Conservation (phyloP, 306 rosid genomes). For the Clitoria ternatea region DNA sequence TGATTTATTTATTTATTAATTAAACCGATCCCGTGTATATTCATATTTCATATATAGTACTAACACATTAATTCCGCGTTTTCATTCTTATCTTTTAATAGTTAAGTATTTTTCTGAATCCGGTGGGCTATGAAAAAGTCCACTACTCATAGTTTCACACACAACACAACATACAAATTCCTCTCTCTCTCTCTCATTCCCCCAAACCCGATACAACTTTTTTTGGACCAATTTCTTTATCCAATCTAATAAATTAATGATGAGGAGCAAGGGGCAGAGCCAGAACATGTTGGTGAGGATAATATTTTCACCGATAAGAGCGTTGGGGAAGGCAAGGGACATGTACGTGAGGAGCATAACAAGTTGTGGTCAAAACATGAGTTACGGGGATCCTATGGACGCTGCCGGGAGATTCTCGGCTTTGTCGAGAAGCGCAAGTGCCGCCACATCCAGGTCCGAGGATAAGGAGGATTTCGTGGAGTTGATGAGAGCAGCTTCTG, state of each 20-base stretch:
- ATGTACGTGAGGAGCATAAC: conserved; percentile 63
- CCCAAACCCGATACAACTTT: neutral
- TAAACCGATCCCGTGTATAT: too few species aligned
- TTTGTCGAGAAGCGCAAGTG: conserved; percentile 58
- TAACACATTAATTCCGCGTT: neutral
- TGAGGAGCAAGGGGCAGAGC: conserved; percentile 27
- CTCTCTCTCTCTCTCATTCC: neutral
- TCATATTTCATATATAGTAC: too few species aligned
- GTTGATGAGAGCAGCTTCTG: conserved; percentile 74
- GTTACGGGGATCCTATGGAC: conserved; percentile 30
- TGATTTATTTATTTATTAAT: too few species aligned
- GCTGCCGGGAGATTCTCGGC: conserved; percentile 20
- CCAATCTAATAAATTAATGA: neutral
- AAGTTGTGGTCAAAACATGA: conserved; percentile 23
- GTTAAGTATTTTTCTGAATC: neutral
- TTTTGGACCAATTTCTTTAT: too few species aligned
- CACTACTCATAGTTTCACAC: conserved; percentile 17
- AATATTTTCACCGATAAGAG: conserved; percentile 46
- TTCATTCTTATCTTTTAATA: conserved; percentile 33
- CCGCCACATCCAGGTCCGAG: conserved; percentile 25
- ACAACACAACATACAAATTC: neutral
- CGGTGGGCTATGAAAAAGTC: conserved; percentile 57
- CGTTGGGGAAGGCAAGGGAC: conserved; percentile 50
- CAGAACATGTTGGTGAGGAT: conserved; percentile 42
- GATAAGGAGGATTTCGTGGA: conserved; percentile 48